Evolutionary conservation across 139 green algal genomes (phyloP), one percentile per base, ranked within the genome.

Genomic region (Ettlia oleoabundans): DNA sequence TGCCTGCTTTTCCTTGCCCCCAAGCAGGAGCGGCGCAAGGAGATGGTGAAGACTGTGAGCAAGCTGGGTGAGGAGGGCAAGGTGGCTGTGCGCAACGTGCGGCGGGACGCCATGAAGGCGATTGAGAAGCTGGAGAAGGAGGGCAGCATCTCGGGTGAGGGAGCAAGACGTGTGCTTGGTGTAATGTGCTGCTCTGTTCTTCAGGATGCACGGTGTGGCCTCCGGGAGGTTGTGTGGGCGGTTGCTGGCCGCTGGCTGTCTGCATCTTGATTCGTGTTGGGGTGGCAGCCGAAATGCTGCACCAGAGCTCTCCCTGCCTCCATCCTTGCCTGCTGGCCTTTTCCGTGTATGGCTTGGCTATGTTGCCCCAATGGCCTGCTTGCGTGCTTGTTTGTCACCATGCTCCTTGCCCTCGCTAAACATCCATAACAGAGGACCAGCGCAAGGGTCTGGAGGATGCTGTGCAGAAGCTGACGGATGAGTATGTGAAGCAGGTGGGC

Each of bases 51-150:
- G 87, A 85, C 75, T 9, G 92, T 94, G 52, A 81, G 77, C 65
- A 98, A 98, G 90, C 91, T 98, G 64, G 93, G 88, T 3, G 97
- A 99, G 89, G 96, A 99, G 26, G 93, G 93, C 80, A 99, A 98
- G 92, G 93, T 97, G 28, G 93, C 94, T 19, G 82, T 93, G 7
- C 80, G 96, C 47, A 99, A 99, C 85, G 92, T 98, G 62, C 83
- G 96, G 51, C 90, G 95, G 62, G 96, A 99, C 72, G 70, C 90
- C 30, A 93, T 98, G 82, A 99, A 99, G 91, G 42, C 72, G 15
- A 84, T 93, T 71, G 87, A 92, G 75, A 94, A 93, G 84, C 69
- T 92, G 43, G 83, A 94, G 41, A 95, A 95, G 86, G 86, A 92
- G 32, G 80, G 82, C 3, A 37, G 76, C 47, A 63, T 93, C 4